phyloP scores from a whole-genome alignment of 2,329 filamentous ascomycete genomes.

The Neoascochyta sp. region DNA sequence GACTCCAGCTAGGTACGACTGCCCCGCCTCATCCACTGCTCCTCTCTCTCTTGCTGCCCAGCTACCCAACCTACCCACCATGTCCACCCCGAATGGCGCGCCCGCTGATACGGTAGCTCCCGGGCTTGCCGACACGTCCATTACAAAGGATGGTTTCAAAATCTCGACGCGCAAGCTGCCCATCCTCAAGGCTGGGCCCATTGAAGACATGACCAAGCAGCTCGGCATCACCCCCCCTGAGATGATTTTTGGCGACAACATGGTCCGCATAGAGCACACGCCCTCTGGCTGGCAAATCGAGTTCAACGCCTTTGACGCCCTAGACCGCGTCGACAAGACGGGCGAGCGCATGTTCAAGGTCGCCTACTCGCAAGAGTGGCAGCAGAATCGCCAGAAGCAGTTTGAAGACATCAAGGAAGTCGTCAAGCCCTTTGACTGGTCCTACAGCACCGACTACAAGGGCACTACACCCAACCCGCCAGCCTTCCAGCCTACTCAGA shows the following conservation, averaged over 20 bases:
- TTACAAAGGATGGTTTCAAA: conserved; percentile 55
- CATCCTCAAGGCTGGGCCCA: conserved; percentile 87
- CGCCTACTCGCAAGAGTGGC: conserved; percentile 87
- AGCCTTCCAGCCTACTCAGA: conserved; percentile 45
- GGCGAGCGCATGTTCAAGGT: conserved; percentile 88
- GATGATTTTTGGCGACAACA: conserved; percentile 99
- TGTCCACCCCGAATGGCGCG: conserved; percentile 31
- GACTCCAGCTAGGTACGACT: no score
- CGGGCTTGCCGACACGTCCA: conserved; percentile 32
- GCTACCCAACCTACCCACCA: no score
- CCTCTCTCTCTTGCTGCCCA: no score
- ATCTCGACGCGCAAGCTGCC: conserved; percentile 85
- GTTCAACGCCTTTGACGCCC: conserved; percentile 82
- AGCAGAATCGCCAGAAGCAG: conserved; percentile 68
- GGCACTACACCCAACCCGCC: conserved; percentile 57
- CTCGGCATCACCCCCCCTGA: conserved; percentile 88
- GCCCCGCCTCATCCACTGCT: no score
- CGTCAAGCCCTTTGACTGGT: conserved; percentile 97
- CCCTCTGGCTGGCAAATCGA: conserved; percentile 71
- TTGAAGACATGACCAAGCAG: conserved; percentile 75
- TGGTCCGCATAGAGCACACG: conserved; percentile 70
- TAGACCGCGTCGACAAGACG: conserved; percentile 92
- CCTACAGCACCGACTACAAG: conserved; percentile 83
- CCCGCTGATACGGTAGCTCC: conserved; percentile 33
- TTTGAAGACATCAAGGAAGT: conserved; percentile 87